A percentile compares a stretch with the other conserved stretches of the same genome.
These are phyloP conservation scores for Plasmodium gonderi DNA, from an alignment of 169 alveolate genomes.

Conservation along the genomic window DNA sequence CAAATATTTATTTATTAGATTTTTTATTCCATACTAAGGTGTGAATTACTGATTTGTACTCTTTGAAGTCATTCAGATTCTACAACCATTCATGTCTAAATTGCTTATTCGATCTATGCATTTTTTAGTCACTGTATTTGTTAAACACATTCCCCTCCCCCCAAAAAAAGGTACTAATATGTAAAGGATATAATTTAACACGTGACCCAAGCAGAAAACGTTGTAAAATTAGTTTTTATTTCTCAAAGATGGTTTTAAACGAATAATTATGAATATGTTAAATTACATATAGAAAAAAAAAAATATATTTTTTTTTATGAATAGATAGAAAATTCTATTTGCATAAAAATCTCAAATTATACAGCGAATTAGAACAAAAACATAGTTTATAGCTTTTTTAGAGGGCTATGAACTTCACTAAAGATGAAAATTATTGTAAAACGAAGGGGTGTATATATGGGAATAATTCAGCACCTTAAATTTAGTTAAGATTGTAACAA, in stretches of 20 bases:
- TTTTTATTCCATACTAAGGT: neutral
- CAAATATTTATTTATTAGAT: neutral
- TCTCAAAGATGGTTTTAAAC: neutral
- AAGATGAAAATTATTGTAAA: neutral
- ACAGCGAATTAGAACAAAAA: neutral
- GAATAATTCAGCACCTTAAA: neutral
- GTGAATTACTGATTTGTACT: neutral
- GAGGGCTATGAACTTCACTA: neutral
- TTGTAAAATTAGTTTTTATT: no score
- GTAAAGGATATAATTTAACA: neutral
- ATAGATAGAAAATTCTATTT: neutral
- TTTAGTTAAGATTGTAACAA: neutral
- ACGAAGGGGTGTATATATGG: neutral
- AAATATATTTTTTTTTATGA: no score
- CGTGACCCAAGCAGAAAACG: neutral
- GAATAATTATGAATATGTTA: neutral
- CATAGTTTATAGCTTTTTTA: no score
- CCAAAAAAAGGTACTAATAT: neutral
- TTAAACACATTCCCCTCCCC: no score
- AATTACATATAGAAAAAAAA: neutral
- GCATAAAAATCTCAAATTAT: no score
- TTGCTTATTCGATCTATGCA: neutral
- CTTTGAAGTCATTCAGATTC: neutral
- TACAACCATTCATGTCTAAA: neutral
- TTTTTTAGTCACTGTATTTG: neutral